Base-by-base conservation (phyloP, 768 basidiomycete species). In the Xerocomellus amylosporus region DNA sequence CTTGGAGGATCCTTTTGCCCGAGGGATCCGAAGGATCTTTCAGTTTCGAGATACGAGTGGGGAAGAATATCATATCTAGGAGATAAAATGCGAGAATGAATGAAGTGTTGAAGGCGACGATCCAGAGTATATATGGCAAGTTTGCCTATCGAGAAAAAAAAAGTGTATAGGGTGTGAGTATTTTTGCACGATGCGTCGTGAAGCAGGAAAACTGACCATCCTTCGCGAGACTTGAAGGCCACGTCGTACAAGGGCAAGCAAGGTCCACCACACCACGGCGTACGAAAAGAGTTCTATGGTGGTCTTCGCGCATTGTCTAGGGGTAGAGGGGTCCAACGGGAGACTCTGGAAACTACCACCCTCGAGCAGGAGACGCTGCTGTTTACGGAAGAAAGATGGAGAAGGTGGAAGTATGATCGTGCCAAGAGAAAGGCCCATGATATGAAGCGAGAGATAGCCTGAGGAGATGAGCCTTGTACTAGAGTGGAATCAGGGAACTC, bases 381-480 rank as follows among this genome's bases (percentile, higher is more conserved):
- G 81, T 47, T 77, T 74, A 19, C 85, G 77, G 66, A 88, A 91
- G 65, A 81, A 85, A 3, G 82, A 84, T 0, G 92, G 90, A 2
- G 83, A 81, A 9, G 90, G 85, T 0, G 91, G 90, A 15, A 96
- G 80, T 34, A 95, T 67, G 31, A 93, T 70, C 0, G 90, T 88
- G 1, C 96, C 97, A 0, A 83, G 78, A 1, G 89, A 85, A 19
- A 94, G 73, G 8, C 95, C 96, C 22, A 97, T 77, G 13, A 97
- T 75, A 64, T 96, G 93, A 58, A 98, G 85, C 0, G 95, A 80
- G 17, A 98, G 78, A 70, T 98, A 98, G 5, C 97, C 96, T 86
- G 59, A 14, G 9, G 36, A 20, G 8, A 47, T 63, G 49, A 55
- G 52, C 17, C 36, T 33, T 19, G 26, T 24, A 36, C 22, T 20